Evolutionary conservation across 371 early-diverging fungal genomes (phyloP).

Genomic region (Mortierella polycephala): DNA sequence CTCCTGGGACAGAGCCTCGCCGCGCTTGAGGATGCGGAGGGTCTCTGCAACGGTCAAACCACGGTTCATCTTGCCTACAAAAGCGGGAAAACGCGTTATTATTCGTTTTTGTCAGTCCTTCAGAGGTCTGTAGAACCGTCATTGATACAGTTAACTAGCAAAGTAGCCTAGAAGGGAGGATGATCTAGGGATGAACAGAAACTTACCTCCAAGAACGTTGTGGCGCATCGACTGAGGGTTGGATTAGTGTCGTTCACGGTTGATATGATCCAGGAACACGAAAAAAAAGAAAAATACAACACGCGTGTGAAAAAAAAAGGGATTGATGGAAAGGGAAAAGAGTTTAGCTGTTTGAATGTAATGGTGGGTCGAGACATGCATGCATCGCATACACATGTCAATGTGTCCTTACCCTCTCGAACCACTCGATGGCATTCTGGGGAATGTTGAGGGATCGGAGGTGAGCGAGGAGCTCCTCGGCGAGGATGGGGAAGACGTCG

Average conservation of each 20-base stretch:
- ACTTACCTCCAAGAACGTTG: slow-evolving; percentile 84
- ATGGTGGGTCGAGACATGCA: no score
- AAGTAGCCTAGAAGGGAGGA: neutral
- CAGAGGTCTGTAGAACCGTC: no score
- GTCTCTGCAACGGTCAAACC: slow-evolving; percentile 95
- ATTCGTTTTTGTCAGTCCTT: no score
- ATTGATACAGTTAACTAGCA: no score
- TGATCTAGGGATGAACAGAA: neutral
- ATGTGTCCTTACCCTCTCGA: slow-evolving; percentile 58
- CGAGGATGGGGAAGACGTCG: slow-evolving; percentile 65
- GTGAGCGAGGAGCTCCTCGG: slow-evolving; percentile 72
- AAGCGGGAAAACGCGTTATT: neutral
- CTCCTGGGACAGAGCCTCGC: slow-evolving; percentile 74
- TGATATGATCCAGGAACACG: no score
- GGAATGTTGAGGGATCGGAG: slow-evolving; percentile 77
- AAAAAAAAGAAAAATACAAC: no score
- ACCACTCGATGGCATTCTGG: slow-evolving; percentile 78
- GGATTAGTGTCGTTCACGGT: neutral
- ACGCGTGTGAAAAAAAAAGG: neutral
- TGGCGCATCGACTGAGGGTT: slow-evolving; percentile 70
- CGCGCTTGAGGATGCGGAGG: slow-evolving; percentile 78
- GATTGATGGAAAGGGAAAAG: no score
- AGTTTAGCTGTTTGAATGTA: no score
- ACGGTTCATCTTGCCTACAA: slow-evolving; percentile 95
- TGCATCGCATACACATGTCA: no score